Conservation (phyloP, 176 grass and related monocot species). For the Aegilops longissima region DNA sequence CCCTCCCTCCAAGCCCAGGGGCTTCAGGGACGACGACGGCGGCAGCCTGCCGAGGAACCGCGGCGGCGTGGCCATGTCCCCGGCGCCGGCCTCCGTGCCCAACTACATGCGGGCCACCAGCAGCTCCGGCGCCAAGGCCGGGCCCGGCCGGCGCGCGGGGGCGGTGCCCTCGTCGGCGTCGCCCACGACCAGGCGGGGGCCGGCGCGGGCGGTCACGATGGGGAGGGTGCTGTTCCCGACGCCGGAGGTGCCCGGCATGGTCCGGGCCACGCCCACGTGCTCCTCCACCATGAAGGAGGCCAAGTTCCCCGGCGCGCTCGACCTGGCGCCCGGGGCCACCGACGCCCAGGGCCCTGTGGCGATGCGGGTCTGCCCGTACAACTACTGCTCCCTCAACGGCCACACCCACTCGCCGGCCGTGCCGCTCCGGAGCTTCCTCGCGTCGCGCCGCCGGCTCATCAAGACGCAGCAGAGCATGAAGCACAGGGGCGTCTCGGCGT, state of each 20-base stretch:
- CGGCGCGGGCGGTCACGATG: slow-evolving; percentile 29
- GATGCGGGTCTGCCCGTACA: slow-evolving; percentile 68
- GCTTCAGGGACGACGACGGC: slow-evolving; percentile 20
- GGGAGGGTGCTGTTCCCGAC: slow-evolving; percentile 55
- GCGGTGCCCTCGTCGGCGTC: slow-evolving; percentile 6
- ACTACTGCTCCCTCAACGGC: slow-evolving; percentile 89
- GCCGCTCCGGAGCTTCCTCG: slow-evolving; percentile 77
- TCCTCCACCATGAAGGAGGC: slow-evolving; percentile 76
- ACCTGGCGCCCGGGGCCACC: slow-evolving; percentile 60
- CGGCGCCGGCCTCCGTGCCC: slow-evolving; percentile 49
- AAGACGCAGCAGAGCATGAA: slow-evolving; percentile 95
- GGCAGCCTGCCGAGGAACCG: slow-evolving; percentile 42
- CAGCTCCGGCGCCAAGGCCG: slow-evolving; percentile 73
- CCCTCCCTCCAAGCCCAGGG: slow-evolving; percentile 47
- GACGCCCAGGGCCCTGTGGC: slow-evolving; percentile 57
- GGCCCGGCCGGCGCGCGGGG: slow-evolving; percentile 39
- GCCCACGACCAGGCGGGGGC: neutral
- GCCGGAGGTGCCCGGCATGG: slow-evolving; percentile 16
- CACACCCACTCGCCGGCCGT: slow-evolving; percentile 62
- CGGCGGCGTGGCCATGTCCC: slow-evolving; percentile 36
- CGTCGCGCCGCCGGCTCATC: slow-evolving; percentile 65
- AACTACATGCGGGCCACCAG: slow-evolving; percentile 85
- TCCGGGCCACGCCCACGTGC: slow-evolving; percentile 80
- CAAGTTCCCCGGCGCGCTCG: slow-evolving; percentile 63
- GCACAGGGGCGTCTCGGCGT: slow-evolving; percentile 70